Percentiles rank a stretch among this genome's conserved stretches.
phyloP scores from a whole-genome alignment of 805 yeast genomes.

The Kazachstania taianensis region DNA sequence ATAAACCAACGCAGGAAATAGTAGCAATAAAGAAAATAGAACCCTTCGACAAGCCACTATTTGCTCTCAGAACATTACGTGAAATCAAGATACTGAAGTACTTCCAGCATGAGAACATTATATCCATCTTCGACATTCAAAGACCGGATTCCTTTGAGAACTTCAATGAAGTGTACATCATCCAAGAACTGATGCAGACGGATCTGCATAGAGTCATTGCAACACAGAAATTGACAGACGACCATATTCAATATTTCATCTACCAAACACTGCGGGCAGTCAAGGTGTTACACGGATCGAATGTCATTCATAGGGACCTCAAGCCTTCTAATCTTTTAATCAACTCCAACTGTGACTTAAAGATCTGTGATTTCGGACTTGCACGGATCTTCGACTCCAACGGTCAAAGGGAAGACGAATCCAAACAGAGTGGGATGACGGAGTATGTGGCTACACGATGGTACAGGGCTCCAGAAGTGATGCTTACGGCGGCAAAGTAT shows the following conservation, averaged over 20 bases:
- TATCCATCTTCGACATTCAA: constrained; percentile 81
- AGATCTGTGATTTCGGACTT: constrained; percentile 88
- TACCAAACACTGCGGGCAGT: constrained; percentile 87
- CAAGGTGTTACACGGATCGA: constrained; percentile 87
- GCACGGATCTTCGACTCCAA: constrained; percentile 40
- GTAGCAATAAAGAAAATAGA: constrained; percentile 95
- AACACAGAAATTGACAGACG: constrained; percentile 77
- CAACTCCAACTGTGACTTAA: constrained; percentile 88
- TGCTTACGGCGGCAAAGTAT: constrained; percentile 88
- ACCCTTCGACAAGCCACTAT: constrained; percentile 83
- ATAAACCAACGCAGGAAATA: constrained; percentile 71
- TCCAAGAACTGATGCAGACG: constrained; percentile 83
- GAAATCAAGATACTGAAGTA: constrained; percentile 83
- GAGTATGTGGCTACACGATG: constrained; percentile 97
- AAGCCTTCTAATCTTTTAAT: constrained; percentile 82
- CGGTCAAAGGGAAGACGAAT: constrained; percentile 23
- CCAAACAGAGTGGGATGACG: constrained; percentile 46
- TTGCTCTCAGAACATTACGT: constrained; percentile 79
- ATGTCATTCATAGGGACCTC: constrained; percentile 85
- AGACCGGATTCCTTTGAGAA: constrained; percentile 65
- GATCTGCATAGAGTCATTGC: constrained; percentile 74
- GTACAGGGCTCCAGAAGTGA: constrained; percentile 96
- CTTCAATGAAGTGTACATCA: constrained; percentile 80
- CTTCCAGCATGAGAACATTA: constrained; percentile 89
- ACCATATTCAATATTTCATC: constrained; percentile 86